phyloP scores from a whole-genome alignment of 2,329 filamentous ascomycete genomes.

The Ampelomyces quisqualis region DNA sequence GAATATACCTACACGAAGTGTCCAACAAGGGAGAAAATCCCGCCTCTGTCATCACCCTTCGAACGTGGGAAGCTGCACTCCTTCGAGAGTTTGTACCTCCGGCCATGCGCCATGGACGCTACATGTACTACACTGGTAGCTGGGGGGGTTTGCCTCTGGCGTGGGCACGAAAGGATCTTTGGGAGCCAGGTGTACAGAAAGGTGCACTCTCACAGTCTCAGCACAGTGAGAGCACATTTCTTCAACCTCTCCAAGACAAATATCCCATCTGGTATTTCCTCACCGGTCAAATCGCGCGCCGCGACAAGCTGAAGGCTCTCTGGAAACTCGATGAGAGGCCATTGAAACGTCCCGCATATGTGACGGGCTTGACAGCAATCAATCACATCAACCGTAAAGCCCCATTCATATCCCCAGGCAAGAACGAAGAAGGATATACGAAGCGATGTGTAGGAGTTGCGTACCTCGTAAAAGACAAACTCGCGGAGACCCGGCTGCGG shows the following conservation, averaged over 20 bases:
- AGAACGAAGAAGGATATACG: not conserved
- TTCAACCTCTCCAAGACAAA: conserved; percentile 3
- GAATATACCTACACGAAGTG: not conserved
- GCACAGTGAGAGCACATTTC: conserved; percentile 1
- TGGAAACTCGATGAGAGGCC: conserved; percentile 3
- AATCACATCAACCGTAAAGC: not conserved
- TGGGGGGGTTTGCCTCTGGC: conserved; percentile 2
- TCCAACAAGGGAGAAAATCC: not conserved
- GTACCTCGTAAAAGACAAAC: conserved; percentile 2
- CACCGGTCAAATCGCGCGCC: conserved; percentile 2
- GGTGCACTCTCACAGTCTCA: conserved; percentile 4
- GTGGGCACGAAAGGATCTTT: conserved; percentile 3
- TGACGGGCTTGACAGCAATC: not conserved
- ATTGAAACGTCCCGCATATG: not conserved
- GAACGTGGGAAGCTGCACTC: conserved; percentile 2
- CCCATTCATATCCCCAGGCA: not conserved
- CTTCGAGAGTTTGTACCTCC: not conserved
- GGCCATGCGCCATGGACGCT: not conserved
- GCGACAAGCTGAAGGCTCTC: conserved; percentile 2
- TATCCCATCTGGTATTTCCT: conserved; percentile 12
- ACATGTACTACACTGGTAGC: not conserved
- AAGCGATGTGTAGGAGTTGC: not conserved
- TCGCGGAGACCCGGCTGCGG: conserved; percentile 2
- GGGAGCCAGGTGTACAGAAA: no score
- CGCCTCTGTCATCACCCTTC: not conserved